Conservation (phyloP, 2,329 filamentous ascomycete genomes). For the Thermothelomyces thermophilus region DNA sequence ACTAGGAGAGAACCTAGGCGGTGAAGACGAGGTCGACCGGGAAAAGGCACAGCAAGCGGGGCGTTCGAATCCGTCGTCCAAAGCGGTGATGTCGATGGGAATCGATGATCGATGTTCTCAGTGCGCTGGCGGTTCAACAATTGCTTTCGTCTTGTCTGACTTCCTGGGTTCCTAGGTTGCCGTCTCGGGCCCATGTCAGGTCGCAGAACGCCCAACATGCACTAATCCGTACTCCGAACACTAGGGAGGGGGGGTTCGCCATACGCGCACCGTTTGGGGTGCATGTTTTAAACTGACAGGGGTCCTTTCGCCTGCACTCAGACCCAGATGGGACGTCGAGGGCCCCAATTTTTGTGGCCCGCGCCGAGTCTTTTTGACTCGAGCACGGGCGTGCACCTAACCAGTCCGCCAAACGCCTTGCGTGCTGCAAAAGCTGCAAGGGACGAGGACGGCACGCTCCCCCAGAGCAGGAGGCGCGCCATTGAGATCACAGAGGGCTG, state of each 20-base stretch:
- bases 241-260: slow-evolving; percentile 24
- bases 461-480: not conserved
- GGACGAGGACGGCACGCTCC: slow-evolving; percentile 11
- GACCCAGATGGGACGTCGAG: not conserved
- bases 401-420: slow-evolving; percentile 5
- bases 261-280: slow-evolving; percentile 21
- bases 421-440: slow-evolving; percentile 23
- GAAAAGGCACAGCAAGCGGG: slow-evolving; percentile 3
- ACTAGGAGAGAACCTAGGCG: slow-evolving; percentile 11
- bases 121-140: slow-evolving; percentile 14
- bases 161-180: slow-evolving; percentile 8
- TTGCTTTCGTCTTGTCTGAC: slow-evolving; percentile 15
- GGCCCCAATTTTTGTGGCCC: slow-evolving; percentile 9
- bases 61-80: slow-evolving; percentile 1
- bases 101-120: not conserved
- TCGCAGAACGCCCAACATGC: slow-evolving; percentile 26
- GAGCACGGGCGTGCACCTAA: slow-evolving; percentile 12
- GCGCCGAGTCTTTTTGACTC: not conserved
- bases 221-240: no score
- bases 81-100: slow-evolving; percentile 10
- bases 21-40: slow-evolving; percentile 12
- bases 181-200: slow-evolving; percentile 24
- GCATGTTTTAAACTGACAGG: slow-evolving; percentile 16
- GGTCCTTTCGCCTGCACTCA: not conserved
- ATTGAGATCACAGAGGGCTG: no score